These are phyloP conservation scores for Globisporangium perplexum DNA, from an alignment of 352 stramenopile species.

Conservation along the genomic window DNA sequence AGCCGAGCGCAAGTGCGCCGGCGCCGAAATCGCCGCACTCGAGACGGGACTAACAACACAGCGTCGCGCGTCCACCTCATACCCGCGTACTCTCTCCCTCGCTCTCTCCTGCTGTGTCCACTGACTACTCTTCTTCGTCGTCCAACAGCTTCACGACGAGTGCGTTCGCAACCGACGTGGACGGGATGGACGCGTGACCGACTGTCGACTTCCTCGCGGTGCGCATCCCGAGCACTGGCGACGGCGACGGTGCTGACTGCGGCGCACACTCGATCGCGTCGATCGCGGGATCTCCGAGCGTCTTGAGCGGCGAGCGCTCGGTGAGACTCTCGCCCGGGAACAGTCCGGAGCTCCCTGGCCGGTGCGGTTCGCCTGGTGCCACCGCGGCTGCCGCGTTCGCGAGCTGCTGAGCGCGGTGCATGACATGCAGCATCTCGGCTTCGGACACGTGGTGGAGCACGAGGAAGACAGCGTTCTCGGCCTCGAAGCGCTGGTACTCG, in stretches of 20 bases:
- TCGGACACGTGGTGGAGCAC: constrained; percentile 59
- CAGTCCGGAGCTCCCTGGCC: background rate
- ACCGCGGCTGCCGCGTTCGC: background rate
- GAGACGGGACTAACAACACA: background rate
- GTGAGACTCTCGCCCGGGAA: background rate
- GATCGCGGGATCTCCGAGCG: background rate
- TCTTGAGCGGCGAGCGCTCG: background rate
- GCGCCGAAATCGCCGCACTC: background rate
- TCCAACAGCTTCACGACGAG: constrained; percentile 13
- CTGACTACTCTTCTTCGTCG: constrained; percentile 14
- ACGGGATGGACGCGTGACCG: background rate
- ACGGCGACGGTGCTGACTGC: background rate
- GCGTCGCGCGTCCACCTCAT: no score
- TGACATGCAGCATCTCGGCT: constrained; percentile 48
- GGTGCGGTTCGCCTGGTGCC: background rate
- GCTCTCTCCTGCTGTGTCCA: background rate
- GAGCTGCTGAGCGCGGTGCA: constrained; percentile 34
- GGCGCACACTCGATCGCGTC: background rate
- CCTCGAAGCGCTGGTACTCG: constrained; percentile 54
- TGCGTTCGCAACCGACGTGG: background rate
- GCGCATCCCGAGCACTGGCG: background rate
- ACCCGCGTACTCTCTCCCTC: background rate
- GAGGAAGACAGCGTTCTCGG: constrained; percentile 59
- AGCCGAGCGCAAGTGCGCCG: background rate
- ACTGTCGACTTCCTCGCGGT: background rate